These are phyloP conservation scores for Sarocladiaceae sp. DNA, from an alignment of 2,329 filamentous ascomycete species.

Conservation along the genomic window DNA sequence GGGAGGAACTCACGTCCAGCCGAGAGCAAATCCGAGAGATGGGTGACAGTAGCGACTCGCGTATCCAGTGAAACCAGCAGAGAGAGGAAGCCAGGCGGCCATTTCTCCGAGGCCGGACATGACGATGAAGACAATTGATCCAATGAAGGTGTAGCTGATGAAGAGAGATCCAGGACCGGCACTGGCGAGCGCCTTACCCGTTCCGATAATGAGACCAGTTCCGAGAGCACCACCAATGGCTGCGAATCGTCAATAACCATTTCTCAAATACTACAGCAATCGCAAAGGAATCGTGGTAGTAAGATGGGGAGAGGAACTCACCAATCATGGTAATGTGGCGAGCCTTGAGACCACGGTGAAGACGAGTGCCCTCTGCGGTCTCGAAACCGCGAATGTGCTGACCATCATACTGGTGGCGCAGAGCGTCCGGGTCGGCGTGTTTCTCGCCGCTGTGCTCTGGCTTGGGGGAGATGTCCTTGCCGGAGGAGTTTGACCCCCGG, in stretches of 20 bases:
- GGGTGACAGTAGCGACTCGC: slow-evolving; percentile 76
- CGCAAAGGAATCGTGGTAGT: not conserved
- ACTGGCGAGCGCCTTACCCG: slow-evolving; percentile 49
- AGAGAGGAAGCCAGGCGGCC: slow-evolving; percentile 76
- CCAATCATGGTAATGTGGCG: slow-evolving; percentile 53
- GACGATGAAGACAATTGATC: slow-evolving; percentile 71
- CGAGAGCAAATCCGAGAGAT: slow-evolving; percentile 73
- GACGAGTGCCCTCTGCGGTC: slow-evolving; percentile 42
- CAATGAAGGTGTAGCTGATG: slow-evolving; percentile 67
- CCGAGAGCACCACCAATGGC: slow-evolving; percentile 73
- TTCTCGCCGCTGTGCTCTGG: not conserved
- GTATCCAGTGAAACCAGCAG: slow-evolving; percentile 77
- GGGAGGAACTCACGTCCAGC: slow-evolving; percentile 56
- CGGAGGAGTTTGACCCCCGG: slow-evolving; percentile 4
- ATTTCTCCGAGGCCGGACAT: slow-evolving; percentile 82
- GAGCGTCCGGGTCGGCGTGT: not conserved
- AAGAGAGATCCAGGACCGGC: slow-evolving; percentile 62
- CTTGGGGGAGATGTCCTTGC: not conserved
- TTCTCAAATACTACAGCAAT: no score
- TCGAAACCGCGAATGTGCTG: slow-evolving; percentile 43
- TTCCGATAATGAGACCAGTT: slow-evolving; percentile 71
- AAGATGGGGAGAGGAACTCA: not conserved
- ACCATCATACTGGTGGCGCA: slow-evolving; percentile 21
- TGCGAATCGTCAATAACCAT: no score
- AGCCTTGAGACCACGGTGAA: slow-evolving; percentile 50